Conservation (phyloP, 768 basidiomycete species). For the Suillus decipiens region DNA sequence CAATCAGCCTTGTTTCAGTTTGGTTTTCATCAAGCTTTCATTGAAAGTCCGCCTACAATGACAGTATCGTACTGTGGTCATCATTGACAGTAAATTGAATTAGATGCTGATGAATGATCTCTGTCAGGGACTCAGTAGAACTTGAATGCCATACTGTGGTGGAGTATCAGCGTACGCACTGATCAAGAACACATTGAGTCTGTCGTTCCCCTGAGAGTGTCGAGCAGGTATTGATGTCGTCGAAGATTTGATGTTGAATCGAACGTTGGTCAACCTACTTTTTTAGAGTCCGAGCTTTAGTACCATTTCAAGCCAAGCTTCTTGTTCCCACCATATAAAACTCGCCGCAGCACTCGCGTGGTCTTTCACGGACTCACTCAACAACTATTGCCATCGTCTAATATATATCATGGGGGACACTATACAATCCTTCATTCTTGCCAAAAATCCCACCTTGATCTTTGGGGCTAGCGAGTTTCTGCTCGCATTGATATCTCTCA, state of each 20-base stretch:
- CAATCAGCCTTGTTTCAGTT: neutral
- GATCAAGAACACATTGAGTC: neutral
- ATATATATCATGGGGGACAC: slow-evolving; percentile 11
- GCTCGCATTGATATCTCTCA: slow-evolving; percentile 29
- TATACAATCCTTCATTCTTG: slow-evolving; percentile 27
- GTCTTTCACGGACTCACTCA: neutral
- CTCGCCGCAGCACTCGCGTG: neutral
- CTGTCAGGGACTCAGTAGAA: neutral
- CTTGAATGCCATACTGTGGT: too few relatives aligned
- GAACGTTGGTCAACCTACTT: neutral
- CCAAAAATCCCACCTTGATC: slow-evolving; percentile 22
- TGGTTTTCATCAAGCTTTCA: neutral
- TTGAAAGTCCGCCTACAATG: neutral
- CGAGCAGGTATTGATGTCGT: neutral
- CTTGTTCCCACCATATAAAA: neutral
- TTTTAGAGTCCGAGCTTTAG: neutral
- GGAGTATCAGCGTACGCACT: neutral
- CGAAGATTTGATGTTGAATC: neutral
- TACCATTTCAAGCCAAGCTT: neutral
- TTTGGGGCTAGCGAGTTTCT: slow-evolving; percentile 27
- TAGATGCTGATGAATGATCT: neutral
- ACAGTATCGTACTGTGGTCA: neutral
- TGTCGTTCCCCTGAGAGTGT: neutral
- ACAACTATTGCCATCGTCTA: neutral
- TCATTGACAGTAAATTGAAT: neutral